A percentile compares a stretch with the other conserved stretches of the same genome.
phyloP scores from a whole-genome alignment of 345 rosid genomes.

The Aethionema arabicum region DNA sequence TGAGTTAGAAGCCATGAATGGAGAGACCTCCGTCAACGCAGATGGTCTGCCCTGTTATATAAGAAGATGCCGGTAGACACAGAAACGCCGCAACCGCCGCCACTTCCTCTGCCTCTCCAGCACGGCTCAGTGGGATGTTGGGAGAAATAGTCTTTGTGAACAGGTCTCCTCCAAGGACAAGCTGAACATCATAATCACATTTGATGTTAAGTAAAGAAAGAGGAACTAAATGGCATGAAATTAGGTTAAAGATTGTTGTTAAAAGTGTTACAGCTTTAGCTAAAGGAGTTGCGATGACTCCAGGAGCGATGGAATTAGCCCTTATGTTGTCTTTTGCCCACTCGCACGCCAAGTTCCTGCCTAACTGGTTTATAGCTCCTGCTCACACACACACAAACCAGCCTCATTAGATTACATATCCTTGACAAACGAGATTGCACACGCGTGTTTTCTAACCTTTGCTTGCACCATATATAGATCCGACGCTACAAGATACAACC shows the following conservation, averaged over 20 bases:
- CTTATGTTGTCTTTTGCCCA: conserved; percentile 25
- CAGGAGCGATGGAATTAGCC: conserved; percentile 17
- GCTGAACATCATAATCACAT: conserved; percentile 3
- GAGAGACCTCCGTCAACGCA: conserved; percentile 69
- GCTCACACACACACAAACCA: neutral
- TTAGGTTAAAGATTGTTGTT: no score
- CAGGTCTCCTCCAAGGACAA: neutral
- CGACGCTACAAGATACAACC: conserved; percentile 18
- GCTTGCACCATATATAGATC: conserved; percentile 42
- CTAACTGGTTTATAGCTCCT: conserved; percentile 28
- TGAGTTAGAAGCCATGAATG: conserved; percentile 47
- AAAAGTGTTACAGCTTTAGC: conserved; percentile 14
- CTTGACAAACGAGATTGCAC: neutral
- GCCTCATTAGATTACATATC: neutral
- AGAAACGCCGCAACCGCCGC: conserved; percentile 40
- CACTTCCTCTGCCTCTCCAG: conserved; percentile 61
- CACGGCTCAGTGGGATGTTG: conserved; percentile 46
- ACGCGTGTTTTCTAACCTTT: conserved; percentile 9
- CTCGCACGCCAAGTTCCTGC: conserved; percentile 27
- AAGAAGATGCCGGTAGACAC: conserved; percentile 26
- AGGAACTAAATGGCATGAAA: no score
- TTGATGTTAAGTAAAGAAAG: no score
- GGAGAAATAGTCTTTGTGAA: neutral
- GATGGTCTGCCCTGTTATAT: conserved; percentile 53
- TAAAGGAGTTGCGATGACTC: conserved; percentile 29